Percentiles rank a stretch among this genome's conserved stretches.
These are phyloP conservation scores for Kodamaea neixiangensis DNA, from an alignment of 805 yeast genomes.

Conservation along the genomic window DNA sequence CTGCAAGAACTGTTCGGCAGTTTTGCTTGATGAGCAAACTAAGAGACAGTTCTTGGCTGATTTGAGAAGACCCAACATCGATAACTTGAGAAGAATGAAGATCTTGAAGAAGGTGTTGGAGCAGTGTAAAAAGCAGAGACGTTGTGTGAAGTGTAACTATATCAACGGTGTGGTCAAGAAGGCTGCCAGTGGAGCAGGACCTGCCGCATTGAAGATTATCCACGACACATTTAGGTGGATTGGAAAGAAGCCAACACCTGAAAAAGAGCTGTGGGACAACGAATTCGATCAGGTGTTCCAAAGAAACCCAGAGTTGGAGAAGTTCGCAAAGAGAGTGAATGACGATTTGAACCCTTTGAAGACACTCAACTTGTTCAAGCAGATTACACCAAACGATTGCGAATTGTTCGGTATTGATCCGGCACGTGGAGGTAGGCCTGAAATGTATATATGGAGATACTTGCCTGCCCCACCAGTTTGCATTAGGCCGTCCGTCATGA, in stretches of 20 bases:
- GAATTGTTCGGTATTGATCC: constrained; percentile 91
- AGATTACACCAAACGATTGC: constrained; percentile 82
- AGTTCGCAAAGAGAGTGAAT: constrained; percentile 79
- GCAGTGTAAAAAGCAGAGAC: constrained; percentile 93
- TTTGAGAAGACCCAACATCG: constrained; percentile 82
- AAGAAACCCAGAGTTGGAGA: constrained; percentile 84
- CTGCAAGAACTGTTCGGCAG: constrained; percentile 84
- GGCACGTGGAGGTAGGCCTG: constrained; percentile 88
- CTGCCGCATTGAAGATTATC: constrained; percentile 91
- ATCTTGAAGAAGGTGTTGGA: constrained; percentile 79
- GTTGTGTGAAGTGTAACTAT: constrained; percentile 85
- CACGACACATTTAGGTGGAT: constrained; percentile 96
- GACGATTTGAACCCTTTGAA: constrained; percentile 95
- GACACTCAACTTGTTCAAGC: constrained; percentile 83
- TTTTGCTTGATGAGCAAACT: constrained; percentile 71
- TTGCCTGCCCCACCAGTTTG: constrained; percentile 99
- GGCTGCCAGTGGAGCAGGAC: constrained; percentile 88
- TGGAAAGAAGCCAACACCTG: constrained; percentile 85
- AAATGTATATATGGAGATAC: constrained; percentile 94
- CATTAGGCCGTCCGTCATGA: constrained; percentile 93
- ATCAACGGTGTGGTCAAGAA: constrained; percentile 96
- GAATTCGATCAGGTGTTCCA: constrained; percentile 76
- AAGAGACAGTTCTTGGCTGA: constrained; percentile 74
- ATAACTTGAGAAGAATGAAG: constrained; percentile 89
- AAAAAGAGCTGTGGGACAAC: constrained; percentile 82